phyloP scores from a whole-genome alignment of 164 flowering plant species.

The Dillenia turbinata region DNA sequence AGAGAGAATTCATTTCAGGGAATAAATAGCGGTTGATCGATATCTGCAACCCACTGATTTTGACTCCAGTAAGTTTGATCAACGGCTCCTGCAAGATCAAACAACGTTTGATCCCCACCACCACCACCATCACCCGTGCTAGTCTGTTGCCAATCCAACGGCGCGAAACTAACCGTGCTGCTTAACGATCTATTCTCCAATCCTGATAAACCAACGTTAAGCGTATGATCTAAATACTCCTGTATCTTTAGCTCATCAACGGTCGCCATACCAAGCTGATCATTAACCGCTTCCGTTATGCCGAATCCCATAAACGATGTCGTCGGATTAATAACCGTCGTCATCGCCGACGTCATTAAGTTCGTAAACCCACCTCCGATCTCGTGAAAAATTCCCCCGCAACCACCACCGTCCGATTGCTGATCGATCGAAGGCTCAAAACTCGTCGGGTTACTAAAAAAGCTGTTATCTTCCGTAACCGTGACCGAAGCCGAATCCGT shows the following conservation, averaged over 20 bases:
- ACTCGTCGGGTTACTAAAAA: no score
- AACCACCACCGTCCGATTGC: constrained; percentile 21
- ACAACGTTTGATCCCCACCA: constrained; percentile 40
- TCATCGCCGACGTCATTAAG: constrained; percentile 34
- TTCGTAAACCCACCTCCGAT: constrained; percentile 53
- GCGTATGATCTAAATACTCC: constrained; percentile 39
- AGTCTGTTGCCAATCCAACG: constrained; percentile 47
- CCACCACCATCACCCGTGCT: constrained; percentile 5
- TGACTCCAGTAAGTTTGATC: constrained; percentile 76
- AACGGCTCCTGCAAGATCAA: constrained; percentile 47
- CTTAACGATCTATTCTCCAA: constrained; percentile 17
- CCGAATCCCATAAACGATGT: constrained; percentile 23
- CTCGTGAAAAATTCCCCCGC: constrained; percentile 34
- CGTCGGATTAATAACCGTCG: constrained; percentile 10
- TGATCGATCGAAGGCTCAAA: constrained; percentile 10
- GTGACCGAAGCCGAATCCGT: no score
- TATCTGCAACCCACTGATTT: constrained; percentile 46
- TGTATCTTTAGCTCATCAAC: constrained; percentile 28
- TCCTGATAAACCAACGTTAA: constrained; percentile 23
- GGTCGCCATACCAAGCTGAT: constrained; percentile 12
- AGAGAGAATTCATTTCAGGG: constrained; percentile 16
- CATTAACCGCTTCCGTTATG: constrained; percentile 17
- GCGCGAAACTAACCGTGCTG: constrained; percentile 26
- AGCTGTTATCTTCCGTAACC: no score
- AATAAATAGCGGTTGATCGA: constrained; percentile 40